Conservation (phyloP, 192 early-diverging fungal species). For the Podila clonocystis region DNA sequence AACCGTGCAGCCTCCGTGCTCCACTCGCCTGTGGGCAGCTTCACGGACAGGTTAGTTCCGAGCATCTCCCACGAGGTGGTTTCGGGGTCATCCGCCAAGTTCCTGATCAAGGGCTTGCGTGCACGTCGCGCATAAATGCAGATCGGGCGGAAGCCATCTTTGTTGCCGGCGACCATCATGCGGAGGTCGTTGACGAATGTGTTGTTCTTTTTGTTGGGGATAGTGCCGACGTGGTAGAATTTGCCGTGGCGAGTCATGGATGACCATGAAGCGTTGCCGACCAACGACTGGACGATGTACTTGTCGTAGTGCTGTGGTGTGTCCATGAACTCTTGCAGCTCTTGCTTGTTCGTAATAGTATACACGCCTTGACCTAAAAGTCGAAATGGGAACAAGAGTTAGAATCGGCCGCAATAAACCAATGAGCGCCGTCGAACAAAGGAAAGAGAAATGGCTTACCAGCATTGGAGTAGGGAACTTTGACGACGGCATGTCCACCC, state of each 20-base stretch:
- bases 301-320: conserved; percentile 88
- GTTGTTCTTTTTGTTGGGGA: conserved; percentile 91
- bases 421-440: no score
- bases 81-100: conserved; percentile 33
- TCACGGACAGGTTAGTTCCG: conserved; percentile 87
- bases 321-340: conserved; percentile 79
- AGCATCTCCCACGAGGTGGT: conserved; percentile 91
- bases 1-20: conserved; percentile 84
- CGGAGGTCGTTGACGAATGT: conserved; percentile 86
- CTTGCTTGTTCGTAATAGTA: conserved; percentile 83
- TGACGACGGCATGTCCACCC: conserved; percentile 88
- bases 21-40: conserved; percentile 78
- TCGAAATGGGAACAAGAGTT: background rate
- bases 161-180: conserved; percentile 86
- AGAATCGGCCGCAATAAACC: no score
- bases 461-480: conserved; percentile 89
- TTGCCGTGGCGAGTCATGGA: conserved; percentile 77
- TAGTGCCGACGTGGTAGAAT: conserved; percentile 91
- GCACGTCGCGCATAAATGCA: conserved; percentile 85
- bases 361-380: conserved; percentile 83
- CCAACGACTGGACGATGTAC: conserved; percentile 90
- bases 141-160: conserved; percentile 81
- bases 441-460: conserved; percentile 48
- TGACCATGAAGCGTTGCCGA: conserved; percentile 89
- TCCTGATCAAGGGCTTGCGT: conserved; percentile 70